phyloP scores from a whole-genome alignment of 352 stramenopile genomes.

The Globisporangium orthogonon region DNA sequence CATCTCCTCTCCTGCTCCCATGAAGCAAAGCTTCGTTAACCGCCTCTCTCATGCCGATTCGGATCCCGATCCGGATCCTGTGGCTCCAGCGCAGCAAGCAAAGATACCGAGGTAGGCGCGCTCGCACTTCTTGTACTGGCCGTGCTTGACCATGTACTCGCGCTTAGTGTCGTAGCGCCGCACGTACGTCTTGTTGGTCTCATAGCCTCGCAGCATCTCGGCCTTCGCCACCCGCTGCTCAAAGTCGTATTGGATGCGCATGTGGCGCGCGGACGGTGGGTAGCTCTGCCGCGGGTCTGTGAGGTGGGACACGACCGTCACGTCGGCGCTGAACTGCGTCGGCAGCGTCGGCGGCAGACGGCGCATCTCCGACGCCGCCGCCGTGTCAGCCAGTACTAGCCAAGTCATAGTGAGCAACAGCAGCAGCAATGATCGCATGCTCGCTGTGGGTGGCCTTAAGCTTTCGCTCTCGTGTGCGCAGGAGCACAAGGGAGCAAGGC shows the following conservation, averaged over 20 bases:
- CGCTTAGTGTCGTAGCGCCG: constrained; percentile 58
- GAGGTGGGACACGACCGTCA: constrained; percentile 53
- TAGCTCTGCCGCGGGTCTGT: constrained; percentile 48
- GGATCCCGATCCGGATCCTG: not conserved
- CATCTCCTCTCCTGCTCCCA: constrained; percentile 37
- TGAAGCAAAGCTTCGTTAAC: too few relatives aligned
- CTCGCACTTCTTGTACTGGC: constrained; percentile 60
- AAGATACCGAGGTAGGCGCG: constrained; percentile 47
- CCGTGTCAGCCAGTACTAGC: not conserved
- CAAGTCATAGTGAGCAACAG: not conserved
- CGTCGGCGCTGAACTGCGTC: constrained; percentile 51
- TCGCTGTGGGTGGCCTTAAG: not conserved
- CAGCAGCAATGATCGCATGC: not conserved
- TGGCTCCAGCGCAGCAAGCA: not conserved
- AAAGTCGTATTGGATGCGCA: constrained; percentile 62
- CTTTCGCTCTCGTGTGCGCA: too few relatives aligned
- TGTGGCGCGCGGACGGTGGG: constrained; percentile 43
- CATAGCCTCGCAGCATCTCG: constrained; percentile 52
- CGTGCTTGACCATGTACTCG: constrained; percentile 74
- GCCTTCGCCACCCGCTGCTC: constrained; percentile 49
- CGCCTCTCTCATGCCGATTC: too few relatives aligned
- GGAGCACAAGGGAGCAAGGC: too few relatives aligned
- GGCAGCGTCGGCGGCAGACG: constrained; percentile 24
- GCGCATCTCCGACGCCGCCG: not conserved
- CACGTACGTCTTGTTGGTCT: constrained; percentile 65